Conservation (phyloP, 2,329 filamentous ascomycete genomes). For the Xylariaceae sp. region DNA sequence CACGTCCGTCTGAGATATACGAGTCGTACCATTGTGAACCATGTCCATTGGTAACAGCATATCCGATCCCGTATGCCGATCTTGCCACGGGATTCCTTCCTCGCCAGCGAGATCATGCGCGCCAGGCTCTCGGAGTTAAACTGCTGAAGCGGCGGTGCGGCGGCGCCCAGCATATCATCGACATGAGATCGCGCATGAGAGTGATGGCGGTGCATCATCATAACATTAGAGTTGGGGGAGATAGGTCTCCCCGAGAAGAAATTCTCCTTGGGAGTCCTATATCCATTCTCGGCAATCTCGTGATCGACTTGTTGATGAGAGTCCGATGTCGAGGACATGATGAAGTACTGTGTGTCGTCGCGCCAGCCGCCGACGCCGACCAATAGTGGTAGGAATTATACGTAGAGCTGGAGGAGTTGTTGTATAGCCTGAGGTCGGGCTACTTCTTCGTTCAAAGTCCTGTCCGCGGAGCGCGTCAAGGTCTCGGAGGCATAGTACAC, state of each 20-base stretch:
- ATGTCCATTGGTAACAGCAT: slow-evolving; percentile 64
- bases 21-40: slow-evolving; percentile 58
- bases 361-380: too few relatives aligned
- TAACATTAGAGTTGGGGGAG: slow-evolving; percentile 14
- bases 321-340: slow-evolving; percentile 20
- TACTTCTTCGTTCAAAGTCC: too few relatives aligned
- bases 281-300: slow-evolving; percentile 24
- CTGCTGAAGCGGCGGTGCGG: too few relatives aligned
- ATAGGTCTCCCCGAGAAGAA: slow-evolving; percentile 15
- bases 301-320: slow-evolving; percentile 17
- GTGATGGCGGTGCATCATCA: slow-evolving; percentile 8
- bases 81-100: slow-evolving; percentile 26
- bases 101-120: slow-evolving; percentile 32
- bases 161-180: too few relatives aligned
- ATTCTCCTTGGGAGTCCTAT: slow-evolving; percentile 26
- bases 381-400: too few relatives aligned
- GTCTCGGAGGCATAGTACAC: slow-evolving; percentile 49
- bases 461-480: slow-evolving; percentile 44
- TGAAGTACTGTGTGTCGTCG: neutral
- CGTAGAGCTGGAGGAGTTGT: too few relatives aligned
- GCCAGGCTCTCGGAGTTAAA: slow-evolving; percentile 28
- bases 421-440: too few relatives aligned
- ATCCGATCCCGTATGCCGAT: slow-evolving; percentile 48
- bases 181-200: too few relatives aligned
- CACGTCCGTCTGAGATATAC: neutral